Evolutionary conservation across 108 stramenopile genomes (phyloP), one percentile per base, ranked within the genome.

Genomic region (Seminavis robusta): DNA sequence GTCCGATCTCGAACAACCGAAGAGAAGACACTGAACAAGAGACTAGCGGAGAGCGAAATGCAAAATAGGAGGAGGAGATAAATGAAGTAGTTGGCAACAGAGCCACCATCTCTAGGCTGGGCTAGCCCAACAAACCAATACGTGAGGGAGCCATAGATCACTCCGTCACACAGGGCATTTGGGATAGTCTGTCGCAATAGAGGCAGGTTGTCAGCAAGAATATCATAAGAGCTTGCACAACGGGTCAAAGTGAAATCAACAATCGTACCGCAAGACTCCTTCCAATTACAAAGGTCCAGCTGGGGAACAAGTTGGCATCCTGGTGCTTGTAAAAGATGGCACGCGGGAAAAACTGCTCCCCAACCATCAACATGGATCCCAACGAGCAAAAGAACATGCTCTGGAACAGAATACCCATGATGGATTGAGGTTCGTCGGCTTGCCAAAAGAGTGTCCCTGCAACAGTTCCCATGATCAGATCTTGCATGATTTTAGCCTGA

Each of bases 241-340:
- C 79, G 58, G 3, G 83, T 78, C 23, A 79, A 47, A 42, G 61
- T 77, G 30, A 79, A 71, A 23, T n/a, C n/a, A n/a, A n/a, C n/a
- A n/a, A n/a, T n/a, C n/a, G n/a, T n/a, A n/a, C n/a, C 3, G 76
- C 65, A 9, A 83, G 37, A 29, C 72, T 62, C 41, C 83, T 43
- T 4, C 76, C 75, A 24, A 80, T 29, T 17, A 83, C 78, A 54
- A 61, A 83, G 4, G 71, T 61, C 71, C 75, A 77, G 20, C 89
- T 85, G 26, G 90, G 92, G 56, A 86, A 92, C 54, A 95, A 93
- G 37, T 80, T 78, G 0, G 88, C 78, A 57, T 86, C 82, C 29
- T 75, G 77, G 45, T 94, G 93, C 61, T 96, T 94, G 78, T 96
- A 89, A 31, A 93, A 83, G 13, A 92, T 69, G 10, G 63, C 59